Evolutionary conservation across 2,329 filamentous ascomycete genomes (phyloP), one percentile per base, ranked within the genome.

Genomic region (Penicillium carneum): DNA sequence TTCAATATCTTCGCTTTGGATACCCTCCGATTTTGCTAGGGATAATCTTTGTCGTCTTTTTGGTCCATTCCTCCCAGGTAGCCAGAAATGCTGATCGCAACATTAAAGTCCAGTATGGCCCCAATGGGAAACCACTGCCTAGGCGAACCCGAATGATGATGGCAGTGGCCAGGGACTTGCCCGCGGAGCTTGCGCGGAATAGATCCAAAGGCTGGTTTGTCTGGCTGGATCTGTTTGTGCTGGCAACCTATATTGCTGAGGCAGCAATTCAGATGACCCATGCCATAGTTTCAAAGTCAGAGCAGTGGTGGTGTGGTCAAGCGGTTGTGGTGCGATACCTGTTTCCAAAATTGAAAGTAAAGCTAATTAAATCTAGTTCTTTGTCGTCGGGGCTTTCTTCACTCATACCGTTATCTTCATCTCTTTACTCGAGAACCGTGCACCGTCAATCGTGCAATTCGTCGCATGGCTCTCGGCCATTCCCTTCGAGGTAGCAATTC

Each of bases 381-480:
- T 96, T 77, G 83, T 96, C 63, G 86, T 92, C 57, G 92, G 90
- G 56, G 89, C 91, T 46, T 90, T 93, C 67, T 97, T 96, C 82
- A 87, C 94, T 66, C 94, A 96, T 80, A 84, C 90, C 48, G 88
- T 97, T 68, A 86, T 97, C 67, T 84, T 96, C 67, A 90, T 97
- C 71, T 93, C 93, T 31, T 85, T 98, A 59, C 84, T 96, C 71
- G 93, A 97, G 72, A 88, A 87, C 63, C 88, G 92, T 38, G 90
- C 90, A 12, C 95, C 95, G 0, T 93, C 89, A 50, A 82, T 88
- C 47, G 88, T 91, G 54, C 93, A 97, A 77, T 85, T 94, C 57
- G 78, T 90, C 45, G 88, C 92, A 69, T 99, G 95, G 95, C 74
- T 84, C 42, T 79, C 92, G 41, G 89, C 89, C 26, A 75, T 92